Base-by-base conservation (phyloP, 2,329 filamentous ascomycete species). In the Aspergillus pseudoviridinutans region DNA sequence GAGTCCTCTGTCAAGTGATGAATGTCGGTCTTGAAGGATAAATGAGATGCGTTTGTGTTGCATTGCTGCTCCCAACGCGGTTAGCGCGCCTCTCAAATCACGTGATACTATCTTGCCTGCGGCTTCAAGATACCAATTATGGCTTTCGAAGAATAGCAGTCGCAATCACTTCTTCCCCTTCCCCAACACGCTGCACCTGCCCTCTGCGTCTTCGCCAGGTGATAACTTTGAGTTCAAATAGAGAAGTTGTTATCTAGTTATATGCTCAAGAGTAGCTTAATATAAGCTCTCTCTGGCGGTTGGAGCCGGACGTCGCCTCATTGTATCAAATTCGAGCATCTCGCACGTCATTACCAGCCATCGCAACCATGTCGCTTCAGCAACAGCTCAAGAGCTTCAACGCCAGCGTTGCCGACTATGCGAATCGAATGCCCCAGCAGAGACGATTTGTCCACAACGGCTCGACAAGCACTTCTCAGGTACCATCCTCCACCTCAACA, bases 301-400 rank as follows among this genome's bases (percentile, higher is more conserved):
- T 44, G 50, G 55, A 59, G 59, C 57, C 32, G 50, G 54, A 55
- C 56, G 53, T 58, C 53, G 56, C 58, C 58, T 60, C 56, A 54
- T 35, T 42, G 24, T 22, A n/a, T 24, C n/a, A 27, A 10, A 28
- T 22, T 12, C 25, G 12, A 28, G 20, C 44, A 2, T 49, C 17
- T 29, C 25, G 27, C 44, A 51, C 50, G 50, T 32, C 29, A 51
- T 41, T 10, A 12, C 28, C 29, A 38, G 20, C 22, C 5, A 28
- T 61, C 53, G 61, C 67, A 71, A 75, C 54, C 66, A 88, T 86
- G 84, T 86, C 85, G 57, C 81, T 89, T 59, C 84, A 88, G 66
- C 85, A 84, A 65, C 85, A 88, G 73, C 81, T 86, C 62, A 84
- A 82, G 57, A 81, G 77, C 65, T 86, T 87, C 76, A 84, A 80